Base-by-base conservation (phyloP, 2,329 filamentous ascomycete genomes). In the Coniochaeta pulveracea region DNA sequence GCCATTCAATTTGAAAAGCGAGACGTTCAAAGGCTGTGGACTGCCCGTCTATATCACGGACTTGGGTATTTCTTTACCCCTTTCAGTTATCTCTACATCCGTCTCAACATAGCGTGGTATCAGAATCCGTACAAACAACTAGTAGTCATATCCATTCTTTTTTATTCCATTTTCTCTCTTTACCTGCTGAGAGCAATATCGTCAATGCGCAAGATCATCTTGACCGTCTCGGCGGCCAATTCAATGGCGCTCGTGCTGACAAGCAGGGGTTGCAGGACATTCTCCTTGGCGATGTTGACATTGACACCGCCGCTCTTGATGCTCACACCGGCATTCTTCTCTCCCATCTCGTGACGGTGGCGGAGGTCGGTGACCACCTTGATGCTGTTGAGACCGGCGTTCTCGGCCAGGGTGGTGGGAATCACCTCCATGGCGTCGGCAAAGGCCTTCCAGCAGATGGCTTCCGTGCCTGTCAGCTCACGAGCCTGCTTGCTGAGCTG, bases 391-490 rank as follows among this genome's bases (percentile, higher is more conserved):
- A 98, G 69, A 32, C 91, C 91, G 1, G 91, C 91, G 49, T 98
- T 98, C 64, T 98, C 91, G 1, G 91, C 93, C 46, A 98, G 69
- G 2, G 91, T 98, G 21, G 89, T 95, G 10, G 93, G 91, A 35
- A 98, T 84, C 26, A 98, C 85, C 63, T 98, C 91, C 66, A 98
- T 81, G 6, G 91, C 91, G 43, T 98, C 89, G 2, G 93, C 91
- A 52, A 98, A 98, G 1, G 89, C 89, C 65, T 95, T 96, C 85
- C 85, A 98, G 74, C 91, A 98, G 52, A 96, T 95, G 24, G 86
- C 78, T 58, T 98, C 91, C 5, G 91, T 95, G 39, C 93, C 93
- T 1, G 80, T 79, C 39, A 95, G 69, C 48, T 80, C 77, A 45
- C 88, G 82, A 7, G 89, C 76, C 52, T 84, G 81, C 59, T 84